These are phyloP conservation scores for Salvia rosmarinus DNA, from an alignment of 257 asterid genomes.

Conservation along the genomic window DNA sequence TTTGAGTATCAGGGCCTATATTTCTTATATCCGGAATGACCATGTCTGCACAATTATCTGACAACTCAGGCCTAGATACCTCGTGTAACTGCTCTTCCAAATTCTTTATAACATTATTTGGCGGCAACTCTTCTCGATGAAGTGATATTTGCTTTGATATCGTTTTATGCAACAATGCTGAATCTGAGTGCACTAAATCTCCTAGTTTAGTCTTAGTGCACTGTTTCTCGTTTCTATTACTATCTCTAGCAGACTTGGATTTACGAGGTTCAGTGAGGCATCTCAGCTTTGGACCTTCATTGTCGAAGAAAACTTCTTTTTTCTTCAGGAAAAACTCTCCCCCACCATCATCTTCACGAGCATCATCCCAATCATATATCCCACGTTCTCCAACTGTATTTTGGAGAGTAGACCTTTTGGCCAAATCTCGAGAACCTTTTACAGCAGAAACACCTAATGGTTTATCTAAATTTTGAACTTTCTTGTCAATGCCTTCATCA, in stretches of 20 bases:
- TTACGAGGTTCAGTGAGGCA: constrained; percentile 53
- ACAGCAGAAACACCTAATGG: constrained; percentile 51
- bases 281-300: constrained; percentile 41
- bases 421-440: constrained; percentile 71
- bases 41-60: constrained; percentile 36
- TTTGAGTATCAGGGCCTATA: constrained; percentile 86
- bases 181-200: constrained; percentile 47
- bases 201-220: constrained; percentile 38
- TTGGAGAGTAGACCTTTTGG: constrained; percentile 48
- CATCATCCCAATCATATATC: constrained; percentile 81
- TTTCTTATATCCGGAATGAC: constrained; percentile 42
- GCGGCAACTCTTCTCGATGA: constrained; percentile 31
- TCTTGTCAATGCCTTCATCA: constrained; percentile 42
- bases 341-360: constrained; percentile 89
- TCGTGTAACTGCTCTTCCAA: constrained; percentile 44
- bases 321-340: constrained; percentile 85
- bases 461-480: constrained; percentile 43
- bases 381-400: constrained; percentile 42
- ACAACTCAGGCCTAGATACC: constrained; percentile 41
- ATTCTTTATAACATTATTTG: constrained; percentile 49
- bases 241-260: constrained; percentile 33
- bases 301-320: constrained; percentile 54
- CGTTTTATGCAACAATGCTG: constrained; percentile 48
- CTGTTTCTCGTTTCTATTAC: constrained; percentile 37
- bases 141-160: constrained; percentile 42